Evolutionary conservation across 257 asterid species (phyloP).

Genomic region (Ajuga chamaepitys): DNA sequence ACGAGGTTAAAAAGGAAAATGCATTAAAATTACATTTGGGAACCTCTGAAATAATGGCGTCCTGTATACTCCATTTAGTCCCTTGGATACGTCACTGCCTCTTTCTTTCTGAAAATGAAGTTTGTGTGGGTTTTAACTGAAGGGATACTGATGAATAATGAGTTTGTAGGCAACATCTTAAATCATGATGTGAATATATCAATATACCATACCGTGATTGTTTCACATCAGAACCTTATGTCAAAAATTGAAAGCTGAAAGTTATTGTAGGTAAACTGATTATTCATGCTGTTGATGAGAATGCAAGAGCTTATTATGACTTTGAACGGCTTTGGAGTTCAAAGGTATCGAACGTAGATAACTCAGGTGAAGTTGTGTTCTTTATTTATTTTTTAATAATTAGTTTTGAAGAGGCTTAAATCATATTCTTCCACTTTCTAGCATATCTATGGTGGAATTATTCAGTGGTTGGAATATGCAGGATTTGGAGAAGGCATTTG

Average conservation of each 20-base stretch:
- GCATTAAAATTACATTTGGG: neutral
- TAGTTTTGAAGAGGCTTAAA: neutral
- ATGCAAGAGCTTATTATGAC: slow-evolving; percentile 89
- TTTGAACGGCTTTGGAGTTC: slow-evolving; percentile 71
- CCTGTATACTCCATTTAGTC: neutral
- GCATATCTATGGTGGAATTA: too few species aligned
- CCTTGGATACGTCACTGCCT: neutral
- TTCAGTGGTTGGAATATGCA: slow-evolving; percentile 21
- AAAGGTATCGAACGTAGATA: slow-evolving; percentile 32
- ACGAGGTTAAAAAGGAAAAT: neutral
- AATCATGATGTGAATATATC: neutral
- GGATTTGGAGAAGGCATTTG: slow-evolving; percentile 74
- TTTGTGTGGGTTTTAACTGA: neutral
- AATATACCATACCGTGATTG: neutral
- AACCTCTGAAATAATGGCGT: neutral
- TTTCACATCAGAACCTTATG: neutral
- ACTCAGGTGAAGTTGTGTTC: slow-evolving; percentile 23
- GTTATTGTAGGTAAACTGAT: slow-evolving; percentile 48
- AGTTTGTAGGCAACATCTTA: neutral
- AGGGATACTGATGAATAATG: neutral
- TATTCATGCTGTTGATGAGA: slow-evolving; percentile 88
- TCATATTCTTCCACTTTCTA: neutral
- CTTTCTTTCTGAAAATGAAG: neutral
- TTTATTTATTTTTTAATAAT: too few species aligned
- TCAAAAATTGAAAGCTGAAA: slow-evolving; percentile 3